Conservation (phyloP, 371 early-diverging fungal species). For the Saksenaea oblongispora region DNA sequence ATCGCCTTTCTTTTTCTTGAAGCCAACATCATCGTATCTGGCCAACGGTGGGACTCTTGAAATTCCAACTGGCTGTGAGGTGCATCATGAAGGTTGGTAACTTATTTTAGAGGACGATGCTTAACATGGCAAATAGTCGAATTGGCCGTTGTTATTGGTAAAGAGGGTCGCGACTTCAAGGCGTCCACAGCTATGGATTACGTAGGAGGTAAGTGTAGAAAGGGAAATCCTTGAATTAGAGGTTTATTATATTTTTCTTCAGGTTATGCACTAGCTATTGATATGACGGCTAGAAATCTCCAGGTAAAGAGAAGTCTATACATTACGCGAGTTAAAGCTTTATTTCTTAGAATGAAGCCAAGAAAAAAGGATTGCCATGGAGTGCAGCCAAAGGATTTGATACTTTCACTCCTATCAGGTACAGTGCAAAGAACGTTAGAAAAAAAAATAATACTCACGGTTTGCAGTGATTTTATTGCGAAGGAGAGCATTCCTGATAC, state of each 20-base stretch:
- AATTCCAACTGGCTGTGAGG: conserved; percentile 76
- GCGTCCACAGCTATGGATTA: conserved; percentile 64
- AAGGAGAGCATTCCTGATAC: conserved; percentile 71
- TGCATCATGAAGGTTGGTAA: conserved; percentile 83
- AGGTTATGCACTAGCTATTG: conserved; percentile 91
- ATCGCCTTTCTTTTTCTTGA: conserved; percentile 91
- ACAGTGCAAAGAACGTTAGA: neutral
- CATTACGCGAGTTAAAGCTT: neutral
- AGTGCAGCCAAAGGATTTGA: conserved; percentile 94
- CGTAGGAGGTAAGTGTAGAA: conserved; percentile 55
- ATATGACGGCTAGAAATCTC: conserved; percentile 90
- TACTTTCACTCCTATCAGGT: conserved; percentile 91
- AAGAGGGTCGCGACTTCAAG: conserved; percentile 75
- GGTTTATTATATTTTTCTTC: conserved; percentile 7
- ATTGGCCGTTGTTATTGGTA: conserved; percentile 91
- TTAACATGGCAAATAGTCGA: conserved; percentile 59
- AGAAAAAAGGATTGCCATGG: conserved; percentile 89
- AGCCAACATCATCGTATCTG: conserved; percentile 90
- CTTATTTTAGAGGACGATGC: neutral
- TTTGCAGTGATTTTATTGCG: conserved; percentile 74
- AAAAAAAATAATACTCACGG: neutral
- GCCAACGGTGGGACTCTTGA: conserved; percentile 73
- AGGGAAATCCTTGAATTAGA: neutral
- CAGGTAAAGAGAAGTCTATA: conserved; percentile 45
- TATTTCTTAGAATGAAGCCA: conserved; percentile 68